A percentile compares a stretch with the other conserved stretches of the same genome.
Conservation (phyloP, 2,329 filamentous ascomycete genomes). For the Penicillium carneum region DNA sequence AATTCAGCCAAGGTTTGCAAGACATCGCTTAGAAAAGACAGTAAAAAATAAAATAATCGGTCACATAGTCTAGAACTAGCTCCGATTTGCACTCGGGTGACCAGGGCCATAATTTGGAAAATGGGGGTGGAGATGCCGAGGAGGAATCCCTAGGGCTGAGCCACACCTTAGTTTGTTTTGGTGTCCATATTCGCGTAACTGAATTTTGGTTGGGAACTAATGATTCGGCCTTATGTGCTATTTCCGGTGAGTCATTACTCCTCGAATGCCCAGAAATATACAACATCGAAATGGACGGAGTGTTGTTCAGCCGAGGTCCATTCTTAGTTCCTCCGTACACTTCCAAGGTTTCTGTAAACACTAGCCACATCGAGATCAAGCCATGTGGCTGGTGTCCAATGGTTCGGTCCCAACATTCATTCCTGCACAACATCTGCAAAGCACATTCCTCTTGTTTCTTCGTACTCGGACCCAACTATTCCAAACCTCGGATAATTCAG, state of each 20-base stretch:
- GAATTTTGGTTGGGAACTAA: constrained; percentile 10
- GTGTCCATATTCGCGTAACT: constrained; percentile 1
- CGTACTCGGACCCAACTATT: background rate
- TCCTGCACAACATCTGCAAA: background rate
- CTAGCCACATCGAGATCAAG: constrained; percentile 16
- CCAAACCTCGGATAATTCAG: background rate
- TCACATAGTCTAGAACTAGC: constrained; percentile 17
- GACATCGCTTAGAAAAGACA: constrained; percentile 9
- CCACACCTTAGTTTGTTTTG: constrained; percentile 29
- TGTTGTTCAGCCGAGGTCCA: constrained; percentile 7
- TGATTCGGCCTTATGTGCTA: constrained; percentile 18
- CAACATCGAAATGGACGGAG: background rate
- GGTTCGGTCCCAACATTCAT: constrained; percentile 15
- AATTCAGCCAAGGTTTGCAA: constrained; percentile 9
- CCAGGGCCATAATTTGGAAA: constrained; percentile 24
- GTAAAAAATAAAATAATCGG: background rate
- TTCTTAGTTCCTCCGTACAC: background rate
- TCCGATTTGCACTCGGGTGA: constrained; percentile 24
- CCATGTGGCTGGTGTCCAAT: constrained; percentile 19
- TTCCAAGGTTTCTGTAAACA: background rate
- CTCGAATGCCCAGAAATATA: background rate
- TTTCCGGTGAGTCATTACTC: constrained; percentile 14
- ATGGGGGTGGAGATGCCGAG: constrained; percentile 24
- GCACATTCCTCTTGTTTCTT: constrained; percentile 5
- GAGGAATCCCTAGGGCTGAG: constrained; percentile 31